These are phyloP conservation scores for Syncephalastrum sp. DNA, from an alignment of 371 early-diverging fungal genomes.

Conservation along the genomic window DNA sequence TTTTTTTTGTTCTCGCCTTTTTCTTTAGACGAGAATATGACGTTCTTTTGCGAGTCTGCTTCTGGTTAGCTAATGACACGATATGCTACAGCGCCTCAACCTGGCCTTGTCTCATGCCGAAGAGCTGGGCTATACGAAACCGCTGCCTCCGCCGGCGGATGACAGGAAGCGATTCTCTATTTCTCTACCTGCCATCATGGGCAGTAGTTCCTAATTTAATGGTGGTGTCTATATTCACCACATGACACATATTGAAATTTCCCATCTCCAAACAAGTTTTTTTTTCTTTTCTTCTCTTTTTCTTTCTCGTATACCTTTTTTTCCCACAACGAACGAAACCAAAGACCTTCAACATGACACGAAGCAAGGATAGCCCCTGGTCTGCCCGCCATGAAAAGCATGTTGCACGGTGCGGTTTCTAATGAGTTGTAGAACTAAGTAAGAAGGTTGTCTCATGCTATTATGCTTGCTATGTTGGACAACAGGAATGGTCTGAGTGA, in stretches of 20 bases:
- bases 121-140: constrained; percentile 27
- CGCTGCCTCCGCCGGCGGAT: constrained; percentile 22
- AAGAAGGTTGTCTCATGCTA: not conserved
- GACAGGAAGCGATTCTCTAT: constrained; percentile 32
- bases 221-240: not conserved
- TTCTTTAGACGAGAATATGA: not conserved
- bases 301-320: constrained; percentile 1
- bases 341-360: constrained; percentile 3
- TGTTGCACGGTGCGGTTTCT: not conserved
- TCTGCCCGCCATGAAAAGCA: constrained; percentile 7
- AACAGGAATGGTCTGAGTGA: constrained; percentile 16
- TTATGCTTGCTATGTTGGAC: not conserved
- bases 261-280: not conserved
- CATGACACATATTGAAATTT: constrained; percentile 3
- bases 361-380: constrained; percentile 12
- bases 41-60: too few relatives aligned
- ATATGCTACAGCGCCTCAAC: constrained; percentile 23
- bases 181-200: constrained; percentile 14
- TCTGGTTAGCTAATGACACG: too few relatives aligned
- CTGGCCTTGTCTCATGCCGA: constrained; percentile 28
- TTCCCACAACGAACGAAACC: not conserved
- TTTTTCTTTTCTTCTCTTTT: constrained; percentile 7
- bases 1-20: not conserved
- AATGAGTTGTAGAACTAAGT: too few relatives aligned
- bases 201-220: not conserved